Percentiles rank a stretch among this genome's conserved stretches.
These are phyloP conservation scores for Metschnikowia corniflorae DNA, from an alignment of 805 yeast genomes.

Conservation along the genomic window DNA sequence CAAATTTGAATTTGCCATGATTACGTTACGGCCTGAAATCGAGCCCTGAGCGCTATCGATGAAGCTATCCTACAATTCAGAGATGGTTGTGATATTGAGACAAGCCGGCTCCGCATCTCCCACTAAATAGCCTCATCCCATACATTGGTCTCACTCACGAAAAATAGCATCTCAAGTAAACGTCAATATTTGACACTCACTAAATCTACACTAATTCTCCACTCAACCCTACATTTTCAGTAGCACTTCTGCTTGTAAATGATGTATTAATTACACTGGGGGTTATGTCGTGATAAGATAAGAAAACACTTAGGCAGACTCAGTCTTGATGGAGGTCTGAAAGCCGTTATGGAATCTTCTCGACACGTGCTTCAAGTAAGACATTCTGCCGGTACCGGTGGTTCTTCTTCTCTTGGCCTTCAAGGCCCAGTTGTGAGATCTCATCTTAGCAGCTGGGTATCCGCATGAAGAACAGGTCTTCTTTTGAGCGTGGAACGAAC, in stretches of 20 bases:
- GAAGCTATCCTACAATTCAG: too few species aligned
- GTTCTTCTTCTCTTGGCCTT: conserved; percentile 99
- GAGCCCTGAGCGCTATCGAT: too few species aligned
- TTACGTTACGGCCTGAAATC: too few species aligned
- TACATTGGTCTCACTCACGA: too few species aligned
- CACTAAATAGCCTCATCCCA: too few species aligned
- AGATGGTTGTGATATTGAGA: too few species aligned
- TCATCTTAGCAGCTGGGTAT: conserved; percentile 98
- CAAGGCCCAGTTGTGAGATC: conserved; percentile 98
- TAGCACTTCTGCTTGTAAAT: conserved; percentile 14
- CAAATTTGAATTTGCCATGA: too few species aligned
- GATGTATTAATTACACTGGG: conserved; percentile 17
- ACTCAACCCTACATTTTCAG: too few species aligned
- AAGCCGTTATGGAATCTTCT: conserved; percentile 99
- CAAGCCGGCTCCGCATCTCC: too few species aligned
- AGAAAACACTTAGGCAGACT: conserved; percentile 46
- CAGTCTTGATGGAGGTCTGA: conserved; percentile 81
- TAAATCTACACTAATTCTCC: too few species aligned
- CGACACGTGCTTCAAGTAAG: conserved; percentile 93
- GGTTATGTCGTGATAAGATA: conserved; percentile 5
- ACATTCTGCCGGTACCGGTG: conserved; percentile 99
- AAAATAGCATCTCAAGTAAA: too few species aligned
- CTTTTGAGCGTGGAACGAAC: conserved; percentile 99
- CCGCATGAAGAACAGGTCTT: conserved; percentile 98
- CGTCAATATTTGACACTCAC: too few species aligned